Evolutionary conservation across 306 rosid genomes (phyloP).

Genomic region (Biancaea sappan): DNA sequence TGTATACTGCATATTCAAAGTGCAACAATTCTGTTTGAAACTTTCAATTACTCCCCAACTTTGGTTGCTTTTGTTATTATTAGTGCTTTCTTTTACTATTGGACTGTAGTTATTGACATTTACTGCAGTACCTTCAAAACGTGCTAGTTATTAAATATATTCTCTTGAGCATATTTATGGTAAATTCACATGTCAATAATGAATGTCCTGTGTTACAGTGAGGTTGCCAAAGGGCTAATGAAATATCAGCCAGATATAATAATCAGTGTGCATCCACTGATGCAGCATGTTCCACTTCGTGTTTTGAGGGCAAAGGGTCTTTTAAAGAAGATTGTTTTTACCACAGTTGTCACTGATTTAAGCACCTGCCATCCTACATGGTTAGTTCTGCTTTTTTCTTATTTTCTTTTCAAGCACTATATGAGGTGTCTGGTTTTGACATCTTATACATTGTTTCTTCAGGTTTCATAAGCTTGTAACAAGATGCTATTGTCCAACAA

Average conservation of each 20-base stretch:
- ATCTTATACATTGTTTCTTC: slow-evolving; percentile 37
- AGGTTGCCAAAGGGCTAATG: slow-evolving; percentile 87
- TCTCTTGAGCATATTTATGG: background rate
- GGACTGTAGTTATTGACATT: background rate
- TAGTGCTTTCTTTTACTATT: background rate
- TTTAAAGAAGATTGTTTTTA: slow-evolving; percentile 86
- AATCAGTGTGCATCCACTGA: slow-evolving; percentile 96
- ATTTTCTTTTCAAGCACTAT: slow-evolving; percentile 3
- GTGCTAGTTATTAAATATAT: background rate
- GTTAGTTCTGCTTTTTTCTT: slow-evolving; percentile 45
- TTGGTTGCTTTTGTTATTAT: background rate
- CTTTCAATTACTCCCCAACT: background rate
- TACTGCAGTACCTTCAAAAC: background rate
- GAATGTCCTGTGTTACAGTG: slow-evolving; percentile 36
- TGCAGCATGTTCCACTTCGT: slow-evolving; percentile 99
- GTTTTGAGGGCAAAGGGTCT: slow-evolving; percentile 87
- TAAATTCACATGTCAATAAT: background rate
- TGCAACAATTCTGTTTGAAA: background rate
- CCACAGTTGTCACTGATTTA: slow-evolving; percentile 94
- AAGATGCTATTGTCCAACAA: slow-evolving; percentile 95
- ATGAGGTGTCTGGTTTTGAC: slow-evolving; percentile 37
- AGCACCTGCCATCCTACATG: slow-evolving; percentile 99
- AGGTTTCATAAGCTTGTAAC: slow-evolving; percentile 99
- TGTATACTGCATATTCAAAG: background rate
- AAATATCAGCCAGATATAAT: slow-evolving; percentile 97